Conservation (phyloP, 2,329 filamentous ascomycete species). For the Diaporthe ilicicola region DNA sequence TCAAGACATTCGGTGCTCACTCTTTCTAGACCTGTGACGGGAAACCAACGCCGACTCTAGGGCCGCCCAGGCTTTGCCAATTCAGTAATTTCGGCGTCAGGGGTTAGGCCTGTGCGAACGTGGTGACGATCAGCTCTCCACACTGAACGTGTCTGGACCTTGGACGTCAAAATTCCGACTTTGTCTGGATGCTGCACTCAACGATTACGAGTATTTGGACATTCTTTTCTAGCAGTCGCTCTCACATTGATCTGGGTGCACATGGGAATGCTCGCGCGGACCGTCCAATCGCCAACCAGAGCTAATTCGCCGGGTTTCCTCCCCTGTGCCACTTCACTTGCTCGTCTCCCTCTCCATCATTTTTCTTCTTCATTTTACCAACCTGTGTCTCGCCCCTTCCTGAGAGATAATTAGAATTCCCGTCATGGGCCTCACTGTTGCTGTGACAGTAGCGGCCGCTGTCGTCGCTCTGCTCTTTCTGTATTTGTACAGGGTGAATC, state of each 20-base stretch:
- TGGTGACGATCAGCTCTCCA: conserved; percentile 6
- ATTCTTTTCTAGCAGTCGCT: too few species aligned
- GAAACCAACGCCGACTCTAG: background rate
- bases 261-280: background rate
- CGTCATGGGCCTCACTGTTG: background rate
- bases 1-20: background rate
- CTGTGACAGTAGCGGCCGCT: background rate
- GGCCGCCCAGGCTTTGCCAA: background rate
- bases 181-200: background rate
- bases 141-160: too few species aligned
- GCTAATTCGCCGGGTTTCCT: background rate
- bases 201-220: background rate
- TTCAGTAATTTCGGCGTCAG: background rate
- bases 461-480: conserved; percentile 37
- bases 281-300: background rate
- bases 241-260: background rate
- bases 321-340: background rate
- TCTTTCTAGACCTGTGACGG: background rate
- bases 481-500: conserved; percentile 50
- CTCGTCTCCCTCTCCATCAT: background rate
- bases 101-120: background rate
- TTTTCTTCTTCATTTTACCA: background rate
- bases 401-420: background rate
- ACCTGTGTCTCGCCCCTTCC: too few species aligned
- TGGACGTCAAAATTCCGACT: background rate